Conservation (phyloP, 2,329 filamentous ascomycete species). For the Sphaerulina vaccinii region DNA sequence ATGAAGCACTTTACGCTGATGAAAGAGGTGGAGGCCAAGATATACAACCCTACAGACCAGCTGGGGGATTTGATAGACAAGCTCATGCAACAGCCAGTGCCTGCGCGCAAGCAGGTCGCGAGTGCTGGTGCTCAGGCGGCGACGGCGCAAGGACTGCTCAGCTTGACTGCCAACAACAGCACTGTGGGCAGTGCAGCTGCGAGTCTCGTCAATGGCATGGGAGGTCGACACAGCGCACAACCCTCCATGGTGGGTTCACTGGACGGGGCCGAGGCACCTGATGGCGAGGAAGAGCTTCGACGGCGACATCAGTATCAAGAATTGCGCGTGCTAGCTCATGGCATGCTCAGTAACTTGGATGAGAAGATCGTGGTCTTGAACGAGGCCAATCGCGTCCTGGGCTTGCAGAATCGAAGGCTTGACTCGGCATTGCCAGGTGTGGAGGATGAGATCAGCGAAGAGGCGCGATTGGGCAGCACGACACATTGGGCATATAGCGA, state of each 20-base stretch:
- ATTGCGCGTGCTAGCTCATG: constrained; percentile 73
- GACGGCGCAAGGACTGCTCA: constrained; percentile 33
- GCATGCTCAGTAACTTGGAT: constrained; percentile 86
- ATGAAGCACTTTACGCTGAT: constrained; percentile 92
- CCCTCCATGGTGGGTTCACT: constrained; percentile 29
- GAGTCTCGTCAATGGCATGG: constrained; percentile 40
- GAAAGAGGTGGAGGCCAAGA: constrained; percentile 97
- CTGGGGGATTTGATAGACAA: constrained; percentile 72
- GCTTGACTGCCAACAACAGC: constrained; percentile 43
- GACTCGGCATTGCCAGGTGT: constrained; percentile 85
- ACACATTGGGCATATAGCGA: constrained; percentile 96
- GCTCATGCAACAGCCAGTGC: constrained; percentile 51
- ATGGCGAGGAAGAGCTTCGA: constrained; percentile 51
- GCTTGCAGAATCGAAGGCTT: constrained; percentile 79
- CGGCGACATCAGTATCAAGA: constrained; percentile 60
- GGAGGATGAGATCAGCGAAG: constrained; percentile 86
- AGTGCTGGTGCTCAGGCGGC: constrained; percentile 10
- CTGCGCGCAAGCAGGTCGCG: constrained; percentile 34
- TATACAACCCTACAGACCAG: constrained; percentile 81
- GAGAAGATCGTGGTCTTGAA: constrained; percentile 97
- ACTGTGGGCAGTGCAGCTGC: constrained; percentile 39
- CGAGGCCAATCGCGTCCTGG: constrained; percentile 84
- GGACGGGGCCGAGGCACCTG: constrained; percentile 28
- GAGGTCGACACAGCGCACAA: constrained; percentile 27
- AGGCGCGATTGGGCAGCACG: constrained; percentile 86